A percentile compares a stretch with the other conserved stretches of the same genome.
Evolutionary conservation across 108 stramenopile genomes (phyloP).

Genomic region (Seminavis robusta): DNA sequence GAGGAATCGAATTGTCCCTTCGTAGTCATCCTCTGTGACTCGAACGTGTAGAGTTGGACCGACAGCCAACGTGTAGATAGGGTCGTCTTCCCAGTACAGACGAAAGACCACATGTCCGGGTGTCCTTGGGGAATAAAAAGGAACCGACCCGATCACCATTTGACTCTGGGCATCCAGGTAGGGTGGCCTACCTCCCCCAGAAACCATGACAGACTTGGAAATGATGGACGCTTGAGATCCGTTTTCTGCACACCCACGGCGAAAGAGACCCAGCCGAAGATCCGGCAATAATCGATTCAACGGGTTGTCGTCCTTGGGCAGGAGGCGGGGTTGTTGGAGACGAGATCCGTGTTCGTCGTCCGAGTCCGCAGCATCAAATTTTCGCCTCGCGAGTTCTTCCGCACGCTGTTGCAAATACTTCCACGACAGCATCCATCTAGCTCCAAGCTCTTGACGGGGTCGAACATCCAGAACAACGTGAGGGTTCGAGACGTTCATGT

Average conservation of each 20-base stretch:
- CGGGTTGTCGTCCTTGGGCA: too few relatives aligned
- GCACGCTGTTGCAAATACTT: conserved; percentile 54
- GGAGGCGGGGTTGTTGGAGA: too few relatives aligned
- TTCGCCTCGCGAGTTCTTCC: too few relatives aligned
- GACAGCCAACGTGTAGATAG: conserved; percentile 70
- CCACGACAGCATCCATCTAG: conserved; percentile 77
- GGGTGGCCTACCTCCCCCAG: conserved; percentile 32
- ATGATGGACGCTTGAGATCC: conserved; percentile 71
- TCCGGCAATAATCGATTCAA: too few relatives aligned
- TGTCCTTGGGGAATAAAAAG: conserved; percentile 82
- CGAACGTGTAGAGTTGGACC: conserved; percentile 69
- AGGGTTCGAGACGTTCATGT: conserved; percentile 22
- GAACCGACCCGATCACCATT: conserved; percentile 66
- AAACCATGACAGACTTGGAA: conserved; percentile 64
- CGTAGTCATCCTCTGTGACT: conserved; percentile 59
- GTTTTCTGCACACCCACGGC: conserved; percentile 77
- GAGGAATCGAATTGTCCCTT: conserved; percentile 75
- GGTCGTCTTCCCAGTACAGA: conserved; percentile 73
- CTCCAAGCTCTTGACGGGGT: conserved; percentile 69
- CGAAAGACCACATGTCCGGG: conserved; percentile 89
- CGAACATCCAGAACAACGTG: conserved; percentile 42
- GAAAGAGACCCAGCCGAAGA: conserved; percentile 77
- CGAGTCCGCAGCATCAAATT: too few relatives aligned
- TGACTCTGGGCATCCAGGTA: conserved; percentile 49
- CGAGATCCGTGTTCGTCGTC: too few relatives aligned